Evolutionary conservation across 441 rosid species (phyloP).

Genomic region (Hura crepitans): DNA sequence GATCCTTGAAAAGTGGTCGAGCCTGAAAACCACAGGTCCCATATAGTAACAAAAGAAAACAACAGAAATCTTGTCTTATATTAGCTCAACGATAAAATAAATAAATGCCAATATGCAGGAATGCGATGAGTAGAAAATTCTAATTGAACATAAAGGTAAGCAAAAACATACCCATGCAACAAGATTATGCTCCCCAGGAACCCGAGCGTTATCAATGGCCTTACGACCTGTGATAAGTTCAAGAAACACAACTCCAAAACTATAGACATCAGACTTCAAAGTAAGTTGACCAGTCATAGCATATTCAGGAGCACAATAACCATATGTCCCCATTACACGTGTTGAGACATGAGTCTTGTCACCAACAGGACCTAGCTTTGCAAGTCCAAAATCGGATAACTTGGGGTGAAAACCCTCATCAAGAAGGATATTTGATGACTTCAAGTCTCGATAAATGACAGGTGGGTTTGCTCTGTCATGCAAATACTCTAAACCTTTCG

Average conservation of each 20-base stretch:
- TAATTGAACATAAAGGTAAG: neutral
- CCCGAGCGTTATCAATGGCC: slow-evolving; percentile 80
- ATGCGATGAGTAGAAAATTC: neutral
- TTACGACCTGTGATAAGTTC: slow-evolving; percentile 96
- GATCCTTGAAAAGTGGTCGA: slow-evolving; percentile 93
- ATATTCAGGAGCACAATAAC: slow-evolving; percentile 97
- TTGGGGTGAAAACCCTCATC: slow-evolving; percentile 88
- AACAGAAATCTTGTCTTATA: slow-evolving; percentile 20
- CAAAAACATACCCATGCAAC: slow-evolving; percentile 82
- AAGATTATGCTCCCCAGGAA: slow-evolving; percentile 88
- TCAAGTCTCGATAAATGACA: slow-evolving; percentile 88
- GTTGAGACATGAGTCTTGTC: slow-evolving; percentile 98
- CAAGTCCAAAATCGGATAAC: slow-evolving; percentile 92
- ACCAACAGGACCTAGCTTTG: slow-evolving; percentile 95
- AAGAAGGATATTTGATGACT: slow-evolving; percentile 92
- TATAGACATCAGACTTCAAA: slow-evolving; percentile 89
- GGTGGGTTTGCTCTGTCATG: slow-evolving; percentile 97
- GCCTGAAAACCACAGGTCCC: slow-evolving; percentile 48
- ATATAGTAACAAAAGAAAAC: slow-evolving; percentile 19
- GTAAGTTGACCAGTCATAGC: slow-evolving; percentile 99
- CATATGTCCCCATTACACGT: slow-evolving; percentile 98
- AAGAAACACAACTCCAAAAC: slow-evolving; percentile 97
- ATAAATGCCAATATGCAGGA: neutral
- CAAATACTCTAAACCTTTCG: slow-evolving; percentile 92
- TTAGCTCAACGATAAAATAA: slow-evolving; percentile 6